phyloP scores from a whole-genome alignment of 345 rosid species.

The Sonneratia caseolaris region DNA sequence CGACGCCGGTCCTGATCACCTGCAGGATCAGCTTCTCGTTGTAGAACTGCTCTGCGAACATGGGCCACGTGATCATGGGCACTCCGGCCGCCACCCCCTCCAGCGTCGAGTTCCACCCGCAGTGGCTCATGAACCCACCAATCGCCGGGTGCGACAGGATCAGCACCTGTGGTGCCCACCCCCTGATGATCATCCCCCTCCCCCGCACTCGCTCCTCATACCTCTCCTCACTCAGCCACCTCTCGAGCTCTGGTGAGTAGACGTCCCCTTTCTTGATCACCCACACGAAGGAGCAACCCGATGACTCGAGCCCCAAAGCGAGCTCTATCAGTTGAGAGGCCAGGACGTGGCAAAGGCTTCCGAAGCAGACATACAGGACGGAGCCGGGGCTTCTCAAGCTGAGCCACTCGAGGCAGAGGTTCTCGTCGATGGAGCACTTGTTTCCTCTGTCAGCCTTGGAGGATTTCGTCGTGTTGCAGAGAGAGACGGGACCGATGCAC shows the following conservation, averaged over 20 bases:
- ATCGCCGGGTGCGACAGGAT: slow-evolving; percentile 41
- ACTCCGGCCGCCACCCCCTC: slow-evolving; percentile 37
- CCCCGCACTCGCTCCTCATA: slow-evolving; percentile 20
- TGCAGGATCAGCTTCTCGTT: slow-evolving; percentile 46
- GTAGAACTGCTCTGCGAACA: slow-evolving; percentile 48
- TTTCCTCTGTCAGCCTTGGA: slow-evolving; percentile 21
- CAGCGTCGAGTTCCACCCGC: slow-evolving; percentile 59
- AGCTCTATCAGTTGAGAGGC: slow-evolving; percentile 27
- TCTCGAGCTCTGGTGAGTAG: slow-evolving; percentile 14
- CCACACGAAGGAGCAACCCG: slow-evolving; percentile 40
- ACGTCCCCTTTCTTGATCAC: slow-evolving; percentile 30
- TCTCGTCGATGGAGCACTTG: slow-evolving; percentile 16
- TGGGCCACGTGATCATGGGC: slow-evolving; percentile 58
- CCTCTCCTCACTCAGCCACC: slow-evolving; percentile 19
- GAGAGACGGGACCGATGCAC: slow-evolving; percentile 39
- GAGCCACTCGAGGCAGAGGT: slow-evolving; percentile 26
- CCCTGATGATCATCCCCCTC: slow-evolving; percentile 34
- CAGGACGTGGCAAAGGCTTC: slow-evolving; percentile 27
- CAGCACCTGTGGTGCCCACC: slow-evolving; percentile 55
- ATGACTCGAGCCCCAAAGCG: slow-evolving; percentile 34
- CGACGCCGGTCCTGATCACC: slow-evolving; percentile 35
- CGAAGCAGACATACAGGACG: slow-evolving; percentile 38
- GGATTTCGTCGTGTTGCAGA: slow-evolving; percentile 2
- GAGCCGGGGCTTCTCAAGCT: slow-evolving; percentile 18
- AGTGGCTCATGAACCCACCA: slow-evolving; percentile 55